A percentile compares a stretch with the other conserved stretches of the same genome.
Evolutionary conservation across 495 filamentous ascomycete genomes (phyloP).

Genomic region (Collariella sp.): DNA sequence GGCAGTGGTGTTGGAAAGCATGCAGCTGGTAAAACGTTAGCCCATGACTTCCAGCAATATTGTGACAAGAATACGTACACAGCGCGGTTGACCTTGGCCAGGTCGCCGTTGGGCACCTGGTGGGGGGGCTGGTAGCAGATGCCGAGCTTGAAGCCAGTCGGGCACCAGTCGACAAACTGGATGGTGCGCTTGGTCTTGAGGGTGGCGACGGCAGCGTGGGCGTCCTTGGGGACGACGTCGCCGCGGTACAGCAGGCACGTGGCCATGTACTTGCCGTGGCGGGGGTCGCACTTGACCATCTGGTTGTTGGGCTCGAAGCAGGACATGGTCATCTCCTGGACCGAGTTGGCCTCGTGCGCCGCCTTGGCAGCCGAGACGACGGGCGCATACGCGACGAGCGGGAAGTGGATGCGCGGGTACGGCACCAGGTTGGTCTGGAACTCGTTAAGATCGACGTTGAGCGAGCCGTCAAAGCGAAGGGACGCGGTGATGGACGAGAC

Average conservation of each 20-base stretch:
- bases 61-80: constrained; percentile 56
- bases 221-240: constrained; percentile 94
- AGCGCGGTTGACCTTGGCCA: constrained; percentile 94
- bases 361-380: constrained; percentile 90
- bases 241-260: constrained; percentile 97
- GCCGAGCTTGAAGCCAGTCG: constrained; percentile 99
- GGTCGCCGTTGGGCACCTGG: constrained; percentile 90
- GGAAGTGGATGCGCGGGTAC: constrained; percentile 99
- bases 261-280: constrained; percentile 99
- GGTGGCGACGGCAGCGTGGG: constrained; percentile 78
- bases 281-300: constrained; percentile 99
- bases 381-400: constrained; percentile 90
- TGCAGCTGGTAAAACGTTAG: constrained; percentile 54
- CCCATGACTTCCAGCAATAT: neutral
- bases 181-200: constrained; percentile 99
- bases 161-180: constrained; percentile 99
- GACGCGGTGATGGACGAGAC: constrained; percentile 98
- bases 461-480: constrained; percentile 94
- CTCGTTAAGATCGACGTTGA: constrained; percentile 98
- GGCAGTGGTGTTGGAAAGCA: constrained; percentile 98
- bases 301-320: constrained; percentile 78
- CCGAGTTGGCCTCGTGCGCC: constrained; percentile 88
- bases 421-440: constrained; percentile 99
- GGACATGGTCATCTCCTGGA: constrained; percentile 79
- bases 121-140: constrained; percentile 98